Evolutionary conservation across 345 rosid genomes (phyloP), one percentile per base, ranked within the genome.

Genomic region (Rubroshorea leprosula): DNA sequence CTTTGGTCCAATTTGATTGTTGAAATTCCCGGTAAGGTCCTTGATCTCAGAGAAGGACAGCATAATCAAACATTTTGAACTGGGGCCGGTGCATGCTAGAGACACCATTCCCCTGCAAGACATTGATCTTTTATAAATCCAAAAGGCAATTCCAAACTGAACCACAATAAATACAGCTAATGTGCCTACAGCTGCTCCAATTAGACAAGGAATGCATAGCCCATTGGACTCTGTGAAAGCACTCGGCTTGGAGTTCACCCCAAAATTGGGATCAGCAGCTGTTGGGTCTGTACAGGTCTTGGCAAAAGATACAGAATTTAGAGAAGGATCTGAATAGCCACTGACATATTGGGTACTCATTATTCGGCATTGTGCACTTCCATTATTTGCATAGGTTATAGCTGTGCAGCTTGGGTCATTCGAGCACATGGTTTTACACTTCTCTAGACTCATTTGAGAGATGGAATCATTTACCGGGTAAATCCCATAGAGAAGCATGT

Each of bases 241-340:
- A 58, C 53, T n/a, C 27, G 63, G 41, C n/a, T 67, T 44, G 19
- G 76, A 44, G 31, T 72, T 58, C 55, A 64, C 65, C 0, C 60
- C 22, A 49, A 5, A 20, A 43, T 27, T 69, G 63, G 89, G 87
- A 77, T 89, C 68, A 65, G 49, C 90, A 16, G 97, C 82, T 11
- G 74, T 3, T 3, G 97, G 97, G 43, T 86, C 85, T 6, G 55
- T 61, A 74, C 97, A 89, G 25, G 48, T 76, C 83, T 83, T 89
- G 29, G 82, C 77, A 76, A 73, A 89, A 24, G 97, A 84, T 22
- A 76, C 22, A 1, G 90, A 72, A 63, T 72, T 69, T 49, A 82
- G 26, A 35, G 87, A 82, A n/a, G 89, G 80, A 50, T 81, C 80
- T 23, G 80, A 74, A 72, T 82, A 75, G 49, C 97, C 97, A 6